Conservation (phyloP, 768 basidiomycete genomes). For the Leccinum truebloodii region DNA sequence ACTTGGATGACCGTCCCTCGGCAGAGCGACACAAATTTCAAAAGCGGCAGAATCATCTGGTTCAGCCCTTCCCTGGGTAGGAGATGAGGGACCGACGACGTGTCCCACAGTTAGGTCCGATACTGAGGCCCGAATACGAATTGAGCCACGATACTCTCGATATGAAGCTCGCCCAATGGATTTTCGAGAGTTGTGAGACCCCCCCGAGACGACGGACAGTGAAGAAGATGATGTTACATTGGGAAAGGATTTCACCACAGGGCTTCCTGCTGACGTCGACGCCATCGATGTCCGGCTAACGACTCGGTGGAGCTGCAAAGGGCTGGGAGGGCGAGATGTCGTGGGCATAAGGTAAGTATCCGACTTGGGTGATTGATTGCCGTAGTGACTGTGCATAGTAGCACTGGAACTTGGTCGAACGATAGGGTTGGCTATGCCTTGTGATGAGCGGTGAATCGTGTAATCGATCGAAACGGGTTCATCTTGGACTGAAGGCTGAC, state of each 20-base stretch:
- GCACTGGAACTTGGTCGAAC: background rate
- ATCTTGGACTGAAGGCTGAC: background rate
- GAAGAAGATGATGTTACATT: background rate
- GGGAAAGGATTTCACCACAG: background rate
- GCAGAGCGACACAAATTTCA: slow-evolving; percentile 4
- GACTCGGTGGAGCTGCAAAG: background rate
- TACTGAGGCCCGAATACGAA: background rate
- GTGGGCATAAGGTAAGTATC: background rate
- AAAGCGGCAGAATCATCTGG: background rate
- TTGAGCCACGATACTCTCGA: background rate
- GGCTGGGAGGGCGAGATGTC: background rate
- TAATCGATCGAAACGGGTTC: background rate
- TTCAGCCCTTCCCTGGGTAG: background rate
- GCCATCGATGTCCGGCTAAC: background rate
- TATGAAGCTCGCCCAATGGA: slow-evolving; percentile 27
- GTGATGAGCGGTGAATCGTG: background rate
- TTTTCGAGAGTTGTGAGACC: slow-evolving; percentile 12
- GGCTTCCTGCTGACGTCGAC: background rate
- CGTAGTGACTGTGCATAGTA: background rate
- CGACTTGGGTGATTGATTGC: background rate
- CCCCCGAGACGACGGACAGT: slow-evolving; percentile 8
- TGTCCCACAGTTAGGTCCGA: background rate
- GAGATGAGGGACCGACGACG: background rate
- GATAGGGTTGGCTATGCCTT: background rate
- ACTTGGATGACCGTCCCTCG: slow-evolving; percentile 2